Base-by-base conservation (phyloP, 1,284 basidiomycete species). In the Leccinum fallax region DNA sequence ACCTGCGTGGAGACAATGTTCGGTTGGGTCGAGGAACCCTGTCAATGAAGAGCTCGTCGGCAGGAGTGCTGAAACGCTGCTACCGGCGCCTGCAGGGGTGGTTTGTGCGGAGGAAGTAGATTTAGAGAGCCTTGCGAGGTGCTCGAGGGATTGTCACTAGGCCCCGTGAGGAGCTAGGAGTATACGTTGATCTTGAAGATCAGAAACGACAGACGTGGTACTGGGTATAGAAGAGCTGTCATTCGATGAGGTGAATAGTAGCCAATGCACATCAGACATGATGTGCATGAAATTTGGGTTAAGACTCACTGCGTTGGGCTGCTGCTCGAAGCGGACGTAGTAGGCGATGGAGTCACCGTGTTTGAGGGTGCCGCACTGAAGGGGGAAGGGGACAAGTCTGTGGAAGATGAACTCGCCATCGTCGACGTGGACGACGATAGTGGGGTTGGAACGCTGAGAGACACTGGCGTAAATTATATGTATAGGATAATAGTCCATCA, bases 1-100 rank as follows among this genome's bases (percentile, higher is more conserved):
- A n/a, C n/a, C 73, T 63, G 83, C 74, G 84, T 85, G 59, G 78
- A 65, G 19, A 69, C 68, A 7, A 83, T 82, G 63, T 82, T 74
- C 4, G 26, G 55, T 46, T 78, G 63, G 19, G 78, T 81, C 3
- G 81, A 80, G 4, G 83, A 80, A 32, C 46, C 75, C 80, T 56
- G 79, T 59, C 30, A 81, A 73, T 3, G 84, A 84, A 43, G 24
- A 30, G 16, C 16, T 28, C 5, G 24, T 28, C 5, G 85, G 76
- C 26, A 83, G 66, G 4, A 81, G 72, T 24, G 83, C 82, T 2
- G 79, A 77, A 2, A 74, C 72, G 36, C 48, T 56, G 26, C 79
- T 79, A 61, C 78, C 60, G 7, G 72, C 55, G 16, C 15, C 46
- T 24, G 38, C 36, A 40, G 15, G 30, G 49, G 15, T 10, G 21